phyloP scores from a whole-genome alignment of 2,329 filamentous ascomycete species.

The Ophiognomonia clavigignenti-juglandacearum region DNA sequence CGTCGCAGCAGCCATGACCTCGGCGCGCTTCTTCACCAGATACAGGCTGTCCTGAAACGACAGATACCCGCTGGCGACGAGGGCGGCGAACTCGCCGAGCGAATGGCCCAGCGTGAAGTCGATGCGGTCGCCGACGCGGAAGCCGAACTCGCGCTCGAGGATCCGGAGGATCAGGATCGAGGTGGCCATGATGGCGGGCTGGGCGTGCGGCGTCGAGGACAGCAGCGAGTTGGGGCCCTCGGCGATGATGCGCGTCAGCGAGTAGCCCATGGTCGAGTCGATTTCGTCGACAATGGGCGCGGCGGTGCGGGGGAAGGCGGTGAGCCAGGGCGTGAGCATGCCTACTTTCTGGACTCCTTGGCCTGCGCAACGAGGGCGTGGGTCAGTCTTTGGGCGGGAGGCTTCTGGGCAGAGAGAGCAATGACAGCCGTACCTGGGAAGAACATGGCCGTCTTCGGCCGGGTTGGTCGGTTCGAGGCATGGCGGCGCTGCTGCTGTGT shows the following conservation, averaged over 20 bases:
- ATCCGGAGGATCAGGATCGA: slow-evolving; percentile 86
- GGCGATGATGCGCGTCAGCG: slow-evolving; percentile 73
- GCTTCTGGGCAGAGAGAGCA: neutral
- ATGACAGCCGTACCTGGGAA: slow-evolving; percentile 45
- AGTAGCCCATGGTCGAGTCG: slow-evolving; percentile 69
- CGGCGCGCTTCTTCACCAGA: slow-evolving; percentile 72
- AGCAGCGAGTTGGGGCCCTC: slow-evolving; percentile 72
- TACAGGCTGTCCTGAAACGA: slow-evolving; percentile 71
- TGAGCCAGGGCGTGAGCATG: slow-evolving; percentile 82
- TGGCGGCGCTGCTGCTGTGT: slow-evolving; percentile 6
- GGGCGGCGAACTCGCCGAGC: slow-evolving; percentile 85
- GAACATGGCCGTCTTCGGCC: slow-evolving; percentile 52
- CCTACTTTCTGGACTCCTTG: slow-evolving; percentile 87
- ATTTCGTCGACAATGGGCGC: slow-evolving; percentile 79
- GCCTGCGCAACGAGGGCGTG: slow-evolving; percentile 45
- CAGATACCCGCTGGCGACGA: slow-evolving; percentile 80
- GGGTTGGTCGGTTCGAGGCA: slow-evolving; percentile 11
- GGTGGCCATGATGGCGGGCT: slow-evolving; percentile 94
- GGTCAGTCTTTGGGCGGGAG: neutral
- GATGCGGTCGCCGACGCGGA: slow-evolving; percentile 62
- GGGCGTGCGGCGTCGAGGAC: slow-evolving; percentile 79
- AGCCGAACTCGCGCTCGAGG: slow-evolving; percentile 79
- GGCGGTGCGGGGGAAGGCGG: slow-evolving; percentile 76
- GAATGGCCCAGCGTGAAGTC: slow-evolving; percentile 88
- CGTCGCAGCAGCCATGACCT: slow-evolving; percentile 78